phyloP scores from a whole-genome alignment of 129 eudicot genomes.

The Arctium minus region DNA sequence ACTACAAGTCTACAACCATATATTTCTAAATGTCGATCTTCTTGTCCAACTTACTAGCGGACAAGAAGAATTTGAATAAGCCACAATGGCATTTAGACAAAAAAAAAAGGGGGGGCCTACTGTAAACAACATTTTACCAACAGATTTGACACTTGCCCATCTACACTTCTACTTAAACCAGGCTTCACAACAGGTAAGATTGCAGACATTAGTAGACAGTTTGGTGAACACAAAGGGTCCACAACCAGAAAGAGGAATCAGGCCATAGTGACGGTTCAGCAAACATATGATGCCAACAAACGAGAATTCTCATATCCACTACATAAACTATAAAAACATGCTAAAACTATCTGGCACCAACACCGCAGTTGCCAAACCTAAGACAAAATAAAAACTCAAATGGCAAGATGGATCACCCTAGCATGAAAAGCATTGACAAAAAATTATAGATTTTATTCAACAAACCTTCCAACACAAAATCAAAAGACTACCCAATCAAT shows the following conservation, averaged over 20 bases:
- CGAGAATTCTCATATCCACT: neutral
- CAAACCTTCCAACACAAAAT: neutral
- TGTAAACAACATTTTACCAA: neutral
- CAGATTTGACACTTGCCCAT: neutral
- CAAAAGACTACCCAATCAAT: neutral
- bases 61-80: neutral
- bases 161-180: neutral
- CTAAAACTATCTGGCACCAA: neutral
- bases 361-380: neutral
- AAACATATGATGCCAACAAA: neutral
- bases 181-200: neutral
- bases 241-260: neutral
- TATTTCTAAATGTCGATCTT: neutral
- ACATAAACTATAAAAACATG: neutral
- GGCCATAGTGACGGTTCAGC: neutral
- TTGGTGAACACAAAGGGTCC: neutral
- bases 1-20: neutral
- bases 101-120: neutral
- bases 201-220: neutral
- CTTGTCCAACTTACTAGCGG: neutral
- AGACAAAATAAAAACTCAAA: neutral
- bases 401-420: neutral
- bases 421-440: neutral
- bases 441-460: neutral
- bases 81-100: neutral